Evolutionary conservation across 2,329 filamentous ascomycete species (phyloP).

Genomic region (Lasiodiplodia citricola): DNA sequence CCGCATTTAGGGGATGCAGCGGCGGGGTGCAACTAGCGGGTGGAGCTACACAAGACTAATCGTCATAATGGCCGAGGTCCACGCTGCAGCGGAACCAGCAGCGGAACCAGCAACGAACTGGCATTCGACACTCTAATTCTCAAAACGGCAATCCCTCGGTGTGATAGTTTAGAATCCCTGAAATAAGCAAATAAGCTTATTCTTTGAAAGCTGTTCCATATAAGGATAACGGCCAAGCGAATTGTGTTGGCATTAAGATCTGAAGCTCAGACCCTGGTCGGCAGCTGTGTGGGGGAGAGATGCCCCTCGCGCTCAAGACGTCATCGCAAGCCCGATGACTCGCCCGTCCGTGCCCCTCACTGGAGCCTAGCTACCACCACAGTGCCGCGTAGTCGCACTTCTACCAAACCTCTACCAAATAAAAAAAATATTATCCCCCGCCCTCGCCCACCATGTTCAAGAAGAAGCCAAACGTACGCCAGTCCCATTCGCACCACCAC

Average conservation of each 20-base stretch:
- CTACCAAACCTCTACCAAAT: not conserved
- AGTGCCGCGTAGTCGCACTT: not conserved
- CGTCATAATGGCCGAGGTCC: constrained; percentile 6
- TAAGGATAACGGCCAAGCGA: not conserved
- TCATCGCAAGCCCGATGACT: constrained; percentile 5
- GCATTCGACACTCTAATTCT: not conserved
- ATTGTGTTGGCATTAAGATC: not conserved
- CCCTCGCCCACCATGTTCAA: constrained; percentile 60
- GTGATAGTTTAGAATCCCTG: not conserved
- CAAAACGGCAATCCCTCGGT: not conserved
- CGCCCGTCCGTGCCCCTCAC: constrained; percentile 13
- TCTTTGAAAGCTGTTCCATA: not conserved
- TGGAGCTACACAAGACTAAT: not conserved
- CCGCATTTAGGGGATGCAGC: constrained; percentile 5
- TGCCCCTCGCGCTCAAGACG: not conserved
- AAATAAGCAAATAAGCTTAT: not conserved
- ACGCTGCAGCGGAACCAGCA: not conserved
- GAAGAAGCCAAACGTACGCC: constrained; percentile 63
- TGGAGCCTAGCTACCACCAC: not conserved
- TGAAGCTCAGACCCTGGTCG: not conserved
- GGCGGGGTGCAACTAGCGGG: constrained; percentile 1
- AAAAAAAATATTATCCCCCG: not conserved
- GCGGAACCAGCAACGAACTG: not conserved
- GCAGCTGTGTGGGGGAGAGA: not conserved
- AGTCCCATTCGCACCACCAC: not conserved